phyloP scores from a whole-genome alignment of 169 alveolate genomes.

The Cryptosporidium xiaoi region DNA sequence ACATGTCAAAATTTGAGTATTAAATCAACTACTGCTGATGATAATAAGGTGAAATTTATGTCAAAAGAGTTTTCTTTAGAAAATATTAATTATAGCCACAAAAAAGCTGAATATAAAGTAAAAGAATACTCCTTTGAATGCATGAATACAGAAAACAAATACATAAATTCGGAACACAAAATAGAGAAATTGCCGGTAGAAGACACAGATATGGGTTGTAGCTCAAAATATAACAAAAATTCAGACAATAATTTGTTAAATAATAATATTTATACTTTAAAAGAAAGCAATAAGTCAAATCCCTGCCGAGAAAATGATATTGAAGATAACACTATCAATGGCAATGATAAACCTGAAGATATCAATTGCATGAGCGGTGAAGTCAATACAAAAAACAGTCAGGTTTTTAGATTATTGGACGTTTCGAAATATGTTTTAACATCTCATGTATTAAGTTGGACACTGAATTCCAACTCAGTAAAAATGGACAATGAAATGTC shows the following conservation, averaged over 20 bases:
- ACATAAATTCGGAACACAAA: no score
- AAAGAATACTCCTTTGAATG: no score
- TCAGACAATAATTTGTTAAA: background rate
- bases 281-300: background rate
- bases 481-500: constrained; percentile 10
- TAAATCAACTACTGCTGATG: background rate
- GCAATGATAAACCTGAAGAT: no score
- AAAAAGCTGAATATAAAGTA: no score
- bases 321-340: background rate
- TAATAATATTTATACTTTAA: background rate
- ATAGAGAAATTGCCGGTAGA: no score
- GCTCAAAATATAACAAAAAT: background rate
- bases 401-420: constrained; percentile 23
- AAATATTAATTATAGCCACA: background rate
- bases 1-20: background rate
- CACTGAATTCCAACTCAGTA: constrained; percentile 14
- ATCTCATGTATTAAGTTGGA: constrained; percentile 47
- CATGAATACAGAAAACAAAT: no score
- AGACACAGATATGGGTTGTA: no score
- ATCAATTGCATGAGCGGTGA: background rate
- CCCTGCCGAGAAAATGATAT: background rate
- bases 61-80: background rate
- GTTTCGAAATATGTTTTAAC: background rate
- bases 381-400: background rate
- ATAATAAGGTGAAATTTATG: background rate